phyloP scores from a whole-genome alignment of 106 monocot genomes.

The Dactylorhiza incarnata region DNA sequence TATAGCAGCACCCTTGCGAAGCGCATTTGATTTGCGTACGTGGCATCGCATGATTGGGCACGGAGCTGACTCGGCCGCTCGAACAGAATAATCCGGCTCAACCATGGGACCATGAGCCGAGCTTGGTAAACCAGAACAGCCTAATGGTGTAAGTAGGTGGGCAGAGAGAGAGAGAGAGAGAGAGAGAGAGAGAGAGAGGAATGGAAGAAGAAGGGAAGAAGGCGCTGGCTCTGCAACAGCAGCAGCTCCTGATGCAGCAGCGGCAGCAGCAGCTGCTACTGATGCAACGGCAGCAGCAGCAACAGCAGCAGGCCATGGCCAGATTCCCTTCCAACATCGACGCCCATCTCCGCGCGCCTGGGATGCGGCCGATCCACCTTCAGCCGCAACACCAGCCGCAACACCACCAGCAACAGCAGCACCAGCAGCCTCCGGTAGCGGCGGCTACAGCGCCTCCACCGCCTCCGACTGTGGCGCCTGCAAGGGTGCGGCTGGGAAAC shows the following conservation, averaged over 20 bases:
- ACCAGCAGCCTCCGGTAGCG: not conserved
- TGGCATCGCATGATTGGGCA: too few relatives aligned
- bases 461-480: not conserved
- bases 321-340: slow-evolving; percentile 97
- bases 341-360: slow-evolving; percentile 72
- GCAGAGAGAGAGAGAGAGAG: too few relatives aligned
- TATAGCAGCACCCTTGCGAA: too few relatives aligned
- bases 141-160: too few relatives aligned
- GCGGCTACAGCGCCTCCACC: not conserved
- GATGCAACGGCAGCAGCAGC: slow-evolving; percentile 9
- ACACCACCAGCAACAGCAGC: slow-evolving; percentile 13
- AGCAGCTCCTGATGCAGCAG: slow-evolving; percentile 15
- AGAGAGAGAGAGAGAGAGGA: not conserved
- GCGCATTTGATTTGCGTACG: too few relatives aligned
- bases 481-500: slow-evolving; percentile 16
- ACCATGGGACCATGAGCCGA: too few relatives aligned
- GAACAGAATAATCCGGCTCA: too few relatives aligned
- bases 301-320: slow-evolving; percentile 62
- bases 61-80: too few relatives aligned
- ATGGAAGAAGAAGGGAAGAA: slow-evolving; percentile 13
- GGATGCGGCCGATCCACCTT: slow-evolving; percentile 49
- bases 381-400: slow-evolving; percentile 5
- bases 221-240: slow-evolving; percentile 5
- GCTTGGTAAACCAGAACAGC: too few relatives aligned
- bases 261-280: slow-evolving; percentile 13